Conservation (phyloP, 305 asterid species). For the Fraxinus velutina region DNA sequence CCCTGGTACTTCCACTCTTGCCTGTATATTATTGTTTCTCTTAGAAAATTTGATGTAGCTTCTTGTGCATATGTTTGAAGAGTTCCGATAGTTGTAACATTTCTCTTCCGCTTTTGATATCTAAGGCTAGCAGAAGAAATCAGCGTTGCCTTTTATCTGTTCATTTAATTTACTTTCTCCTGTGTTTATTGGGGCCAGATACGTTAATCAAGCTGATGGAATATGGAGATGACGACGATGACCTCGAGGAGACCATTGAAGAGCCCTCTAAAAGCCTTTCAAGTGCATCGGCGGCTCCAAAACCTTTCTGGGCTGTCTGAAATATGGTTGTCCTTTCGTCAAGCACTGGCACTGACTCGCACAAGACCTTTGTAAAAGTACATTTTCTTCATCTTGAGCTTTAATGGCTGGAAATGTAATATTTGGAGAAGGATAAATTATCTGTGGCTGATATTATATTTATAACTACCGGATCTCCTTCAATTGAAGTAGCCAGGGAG, state of each 20-base stretch:
- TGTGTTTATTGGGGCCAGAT: conserved; percentile 38
- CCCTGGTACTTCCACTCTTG: conserved; percentile 54
- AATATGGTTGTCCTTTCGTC: not conserved
- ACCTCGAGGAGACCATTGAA: conserved; percentile 25
- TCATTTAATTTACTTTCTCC: not conserved
- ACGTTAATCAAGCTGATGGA: conserved; percentile 81
- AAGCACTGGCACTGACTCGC: not conserved
- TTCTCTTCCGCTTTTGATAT: not conserved
- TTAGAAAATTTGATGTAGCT: not conserved
- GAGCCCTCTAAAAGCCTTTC: conserved; percentile 32
- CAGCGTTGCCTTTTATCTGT: not conserved
- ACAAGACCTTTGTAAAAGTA: not conserved
- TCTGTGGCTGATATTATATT: not conserved
- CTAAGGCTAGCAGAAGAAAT: not conserved
- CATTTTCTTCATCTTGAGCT: not conserved
- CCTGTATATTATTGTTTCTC: not conserved
- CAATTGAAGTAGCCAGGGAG: not conserved
- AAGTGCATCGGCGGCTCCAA: conserved; percentile 21
- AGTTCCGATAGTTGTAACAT: not conserved
- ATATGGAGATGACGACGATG: conserved; percentile 84
- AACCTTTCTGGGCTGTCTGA: conserved; percentile 81
- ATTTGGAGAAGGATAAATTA: not conserved
- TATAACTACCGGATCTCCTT: not conserved
- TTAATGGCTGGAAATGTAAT: not conserved
- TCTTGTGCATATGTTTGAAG: not conserved